Evolutionary conservation across 306 rosid genomes (phyloP).

Genomic region (Gastrolobium villosum): DNA sequence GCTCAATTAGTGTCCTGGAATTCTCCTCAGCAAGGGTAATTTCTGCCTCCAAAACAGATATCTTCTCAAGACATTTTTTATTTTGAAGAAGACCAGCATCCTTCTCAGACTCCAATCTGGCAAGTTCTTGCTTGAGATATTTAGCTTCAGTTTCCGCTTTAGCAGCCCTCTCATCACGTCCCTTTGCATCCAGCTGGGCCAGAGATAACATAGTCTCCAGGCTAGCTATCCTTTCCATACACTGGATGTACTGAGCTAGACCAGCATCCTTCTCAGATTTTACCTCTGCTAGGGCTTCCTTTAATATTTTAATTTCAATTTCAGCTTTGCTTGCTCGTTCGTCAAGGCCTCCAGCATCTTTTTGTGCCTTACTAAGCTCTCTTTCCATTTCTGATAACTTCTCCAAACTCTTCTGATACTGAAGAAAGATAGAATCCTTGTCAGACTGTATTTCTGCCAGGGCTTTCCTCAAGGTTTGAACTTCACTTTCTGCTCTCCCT

Average conservation of each 20-base stretch:
- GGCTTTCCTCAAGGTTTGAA: conserved; percentile 69
- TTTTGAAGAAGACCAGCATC: conserved; percentile 70
- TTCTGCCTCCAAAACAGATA: conserved; percentile 75
- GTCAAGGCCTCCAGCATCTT: conserved; percentile 73
- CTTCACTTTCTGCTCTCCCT: conserved; percentile 68
- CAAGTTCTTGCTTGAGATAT: conserved; percentile 68
- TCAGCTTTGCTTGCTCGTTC: conserved; percentile 92
- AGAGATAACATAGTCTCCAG: conserved; percentile 64
- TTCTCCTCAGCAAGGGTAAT: conserved; percentile 76
- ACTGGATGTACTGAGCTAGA: conserved; percentile 71
- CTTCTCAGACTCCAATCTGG: conserved; percentile 74
- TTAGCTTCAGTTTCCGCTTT: conserved; percentile 78
- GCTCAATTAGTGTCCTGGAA: conserved; percentile 69
- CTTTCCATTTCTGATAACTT: conserved; percentile 72
- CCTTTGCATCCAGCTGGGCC: conserved; percentile 66
- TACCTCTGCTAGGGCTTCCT: conserved; percentile 75
- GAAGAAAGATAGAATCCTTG: conserved; percentile 78
- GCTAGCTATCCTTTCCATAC: conserved; percentile 76
- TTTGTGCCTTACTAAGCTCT: conserved; percentile 66
- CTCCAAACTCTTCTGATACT: conserved; percentile 77
- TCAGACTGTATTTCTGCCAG: conserved; percentile 75
- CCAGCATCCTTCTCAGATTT: conserved; percentile 76
- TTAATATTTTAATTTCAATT: conserved; percentile 78
- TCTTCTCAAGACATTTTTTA: conserved; percentile 72
- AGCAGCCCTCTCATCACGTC: conserved; percentile 61